Percentiles rank a stretch among this genome's conserved stretches.
phyloP scores from a whole-genome alignment of 352 stramenopile species.

The Elongisporangium senticosum region DNA sequence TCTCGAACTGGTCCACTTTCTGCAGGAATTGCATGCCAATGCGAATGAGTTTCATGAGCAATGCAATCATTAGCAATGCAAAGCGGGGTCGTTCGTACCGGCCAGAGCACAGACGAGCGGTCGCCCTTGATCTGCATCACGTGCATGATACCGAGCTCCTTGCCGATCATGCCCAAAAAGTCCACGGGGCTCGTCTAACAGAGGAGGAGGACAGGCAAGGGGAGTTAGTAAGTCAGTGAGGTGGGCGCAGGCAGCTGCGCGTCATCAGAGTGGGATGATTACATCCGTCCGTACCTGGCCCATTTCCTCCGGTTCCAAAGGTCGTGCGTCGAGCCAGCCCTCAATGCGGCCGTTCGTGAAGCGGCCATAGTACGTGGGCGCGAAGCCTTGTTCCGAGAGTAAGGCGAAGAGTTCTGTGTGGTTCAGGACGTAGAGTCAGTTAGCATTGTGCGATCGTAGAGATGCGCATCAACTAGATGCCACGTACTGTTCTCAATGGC shows the following conservation, averaged over 20 bases:
- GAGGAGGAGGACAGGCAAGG: background rate
- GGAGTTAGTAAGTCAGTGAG: constrained; percentile 1
- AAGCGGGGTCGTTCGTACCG: no score
- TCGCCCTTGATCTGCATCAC: constrained; percentile 70
- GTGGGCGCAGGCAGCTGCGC: background rate
- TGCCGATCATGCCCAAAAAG: constrained; percentile 82
- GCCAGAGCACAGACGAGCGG: constrained; percentile 62
- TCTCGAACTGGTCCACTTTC: constrained; percentile 80
- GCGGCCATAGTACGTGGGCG: constrained; percentile 84
- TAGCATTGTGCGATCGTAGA: background rate
- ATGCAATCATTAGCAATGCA: no score
- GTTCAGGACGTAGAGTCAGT: constrained; percentile 3
- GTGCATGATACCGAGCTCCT: constrained; percentile 87
- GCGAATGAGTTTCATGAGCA: constrained; percentile 6
- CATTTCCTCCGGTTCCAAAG: constrained; percentile 88
- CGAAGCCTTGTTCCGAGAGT: constrained; percentile 78
- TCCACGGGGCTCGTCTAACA: constrained; percentile 55
- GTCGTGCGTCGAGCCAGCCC: constrained; percentile 79
- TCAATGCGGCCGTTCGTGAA: constrained; percentile 92
- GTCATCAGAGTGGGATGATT: background rate
- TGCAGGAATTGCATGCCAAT: background rate
- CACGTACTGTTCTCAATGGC: constrained; percentile 86
- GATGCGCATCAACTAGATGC: background rate
- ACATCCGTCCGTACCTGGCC: constrained; percentile 30
- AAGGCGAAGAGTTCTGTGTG: constrained; percentile 74